Evolutionary conservation across 768 basidiomycete genomes (phyloP).

Genomic region (Amanita molliuscula): DNA sequence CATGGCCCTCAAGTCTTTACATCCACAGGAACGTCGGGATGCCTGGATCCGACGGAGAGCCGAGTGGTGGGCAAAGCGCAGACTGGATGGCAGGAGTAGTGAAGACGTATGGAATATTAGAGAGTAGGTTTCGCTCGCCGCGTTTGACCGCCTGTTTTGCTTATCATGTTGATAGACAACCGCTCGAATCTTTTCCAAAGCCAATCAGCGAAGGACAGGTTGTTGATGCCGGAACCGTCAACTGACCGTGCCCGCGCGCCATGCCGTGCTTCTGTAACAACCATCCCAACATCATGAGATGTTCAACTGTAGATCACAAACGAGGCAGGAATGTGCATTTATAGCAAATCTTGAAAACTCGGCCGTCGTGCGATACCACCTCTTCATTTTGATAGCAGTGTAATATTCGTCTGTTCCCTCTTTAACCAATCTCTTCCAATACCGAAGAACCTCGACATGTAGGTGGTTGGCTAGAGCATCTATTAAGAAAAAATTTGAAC

Average conservation of each 20-base stretch:
- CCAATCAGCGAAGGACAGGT: background rate
- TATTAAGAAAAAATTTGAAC: too few relatives aligned
- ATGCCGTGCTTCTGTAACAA: background rate
- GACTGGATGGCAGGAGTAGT: conserved; percentile 72
- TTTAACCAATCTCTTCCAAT: too few relatives aligned
- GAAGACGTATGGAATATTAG: conserved; percentile 93
- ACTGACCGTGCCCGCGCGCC: background rate
- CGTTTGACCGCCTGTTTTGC: background rate
- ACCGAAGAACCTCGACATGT: too few relatives aligned
- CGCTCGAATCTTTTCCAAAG: conserved; percentile 2
- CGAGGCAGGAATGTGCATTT: too few relatives aligned
- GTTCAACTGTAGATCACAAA: too few relatives aligned
- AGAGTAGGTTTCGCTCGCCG: conserved; percentile 37
- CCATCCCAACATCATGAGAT: background rate
- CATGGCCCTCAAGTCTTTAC: conserved; percentile 68
- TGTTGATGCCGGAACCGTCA: background rate
- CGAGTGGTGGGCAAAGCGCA: conserved; percentile 86
- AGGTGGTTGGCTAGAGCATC: too few relatives aligned
- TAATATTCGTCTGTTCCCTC: too few relatives aligned
- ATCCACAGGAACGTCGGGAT: conserved; percentile 67
- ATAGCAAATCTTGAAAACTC: too few relatives aligned
- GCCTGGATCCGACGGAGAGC: conserved; percentile 82
- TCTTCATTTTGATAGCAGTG: too few relatives aligned
- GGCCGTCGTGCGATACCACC: too few relatives aligned
- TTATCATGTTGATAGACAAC: background rate